Conservation (phyloP, 257 asterid species). For the Capsicum pubescens region DNA sequence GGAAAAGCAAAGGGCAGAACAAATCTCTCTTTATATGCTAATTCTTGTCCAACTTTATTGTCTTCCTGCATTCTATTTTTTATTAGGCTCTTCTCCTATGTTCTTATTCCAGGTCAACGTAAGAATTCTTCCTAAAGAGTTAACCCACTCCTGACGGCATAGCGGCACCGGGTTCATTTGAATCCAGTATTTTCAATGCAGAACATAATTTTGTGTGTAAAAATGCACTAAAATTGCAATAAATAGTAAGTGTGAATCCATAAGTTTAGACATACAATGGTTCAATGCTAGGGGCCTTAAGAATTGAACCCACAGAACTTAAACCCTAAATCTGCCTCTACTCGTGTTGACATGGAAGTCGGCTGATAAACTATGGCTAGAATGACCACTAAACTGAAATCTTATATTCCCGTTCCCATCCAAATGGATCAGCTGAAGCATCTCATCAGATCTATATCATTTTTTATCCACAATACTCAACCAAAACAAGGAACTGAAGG, state of each 20-base stretch:
- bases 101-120: background rate
- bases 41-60: background rate
- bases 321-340: no score
- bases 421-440: background rate
- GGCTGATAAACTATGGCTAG: background rate
- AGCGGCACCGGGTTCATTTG: no score
- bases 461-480: background rate
- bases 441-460: background rate
- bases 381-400: background rate
- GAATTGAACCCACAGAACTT: background rate
- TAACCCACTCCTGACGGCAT: background rate
- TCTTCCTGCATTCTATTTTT: background rate
- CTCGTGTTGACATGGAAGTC: background rate
- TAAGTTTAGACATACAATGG: no score
- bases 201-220: no score
- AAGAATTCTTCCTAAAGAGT: background rate
- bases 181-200: no score
- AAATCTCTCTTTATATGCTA: background rate
- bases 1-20: constrained; percentile 8
- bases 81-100: background rate
- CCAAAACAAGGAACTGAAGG: background rate
- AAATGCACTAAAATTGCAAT: no score
- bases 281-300: no score
- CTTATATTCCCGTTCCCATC: background rate
- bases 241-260: no score